Evolutionary conservation across 164 flowering plant species (phyloP).

Genomic region (Piper longum): DNA sequence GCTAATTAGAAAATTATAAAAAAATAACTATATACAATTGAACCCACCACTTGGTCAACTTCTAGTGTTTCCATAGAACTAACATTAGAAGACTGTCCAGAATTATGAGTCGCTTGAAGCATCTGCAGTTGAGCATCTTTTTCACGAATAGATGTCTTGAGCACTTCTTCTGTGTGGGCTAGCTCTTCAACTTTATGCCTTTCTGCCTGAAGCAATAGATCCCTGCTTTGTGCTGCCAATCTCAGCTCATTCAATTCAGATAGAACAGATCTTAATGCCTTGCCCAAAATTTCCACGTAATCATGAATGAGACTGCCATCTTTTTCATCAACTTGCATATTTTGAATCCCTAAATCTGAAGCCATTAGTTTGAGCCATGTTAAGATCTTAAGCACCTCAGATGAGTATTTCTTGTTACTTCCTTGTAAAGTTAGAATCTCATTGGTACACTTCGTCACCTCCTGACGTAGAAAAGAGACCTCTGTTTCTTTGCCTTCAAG

Average conservation of each 20-base stretch:
- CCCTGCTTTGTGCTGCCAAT: constrained; percentile 37
- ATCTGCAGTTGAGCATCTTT: constrained; percentile 51
- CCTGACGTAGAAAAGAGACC: constrained; percentile 88
- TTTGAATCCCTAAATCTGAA: constrained; percentile 27
- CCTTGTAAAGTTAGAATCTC: constrained; percentile 62
- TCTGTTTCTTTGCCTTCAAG: constrained; percentile 75
- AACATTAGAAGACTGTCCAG: constrained; percentile 20
- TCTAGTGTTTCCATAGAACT: constrained; percentile 49
- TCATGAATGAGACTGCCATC: constrained; percentile 16
- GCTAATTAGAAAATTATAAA: background rate
- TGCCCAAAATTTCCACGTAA: constrained; percentile 40
- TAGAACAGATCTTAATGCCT: constrained; percentile 34
- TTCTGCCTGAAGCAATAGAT: constrained; percentile 48
- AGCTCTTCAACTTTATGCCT: constrained; percentile 54
- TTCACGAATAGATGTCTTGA: constrained; percentile 52
- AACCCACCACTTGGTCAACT: constrained; percentile 67
- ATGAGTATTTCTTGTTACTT: constrained; percentile 36
- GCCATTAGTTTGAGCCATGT: constrained; percentile 44
- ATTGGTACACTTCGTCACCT: constrained; percentile 85
- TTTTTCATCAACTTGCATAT: constrained; percentile 20
- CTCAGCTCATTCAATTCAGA: constrained; percentile 55
- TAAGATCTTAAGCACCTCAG: constrained; percentile 41
- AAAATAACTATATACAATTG: background rate
- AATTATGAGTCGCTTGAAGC: constrained; percentile 34
- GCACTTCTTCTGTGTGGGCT: constrained; percentile 29